These are phyloP conservation scores for Polychytrium aggregatum DNA, from an alignment of 192 early-diverging fungal genomes.

Conservation along the genomic window DNA sequence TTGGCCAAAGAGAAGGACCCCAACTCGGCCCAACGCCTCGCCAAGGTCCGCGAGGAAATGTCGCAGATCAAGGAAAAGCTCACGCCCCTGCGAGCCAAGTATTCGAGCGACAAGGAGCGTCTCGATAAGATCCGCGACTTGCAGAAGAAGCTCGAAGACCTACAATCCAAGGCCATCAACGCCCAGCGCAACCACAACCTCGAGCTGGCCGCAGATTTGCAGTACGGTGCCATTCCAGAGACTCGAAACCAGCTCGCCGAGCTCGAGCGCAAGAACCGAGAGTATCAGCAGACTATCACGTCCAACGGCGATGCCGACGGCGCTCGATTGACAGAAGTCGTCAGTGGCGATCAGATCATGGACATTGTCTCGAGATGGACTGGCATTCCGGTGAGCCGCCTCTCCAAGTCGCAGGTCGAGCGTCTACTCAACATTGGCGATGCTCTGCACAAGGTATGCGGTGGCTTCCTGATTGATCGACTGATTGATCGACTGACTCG, in stretches of 20 bases:
- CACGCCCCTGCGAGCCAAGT: slow-evolving; percentile 75
- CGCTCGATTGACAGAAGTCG: slow-evolving; percentile 70
- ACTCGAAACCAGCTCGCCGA: slow-evolving; percentile 60
- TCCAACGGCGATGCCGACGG: slow-evolving; percentile 13
- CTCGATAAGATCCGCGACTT: slow-evolving; percentile 80
- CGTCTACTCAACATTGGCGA: slow-evolving; percentile 67
- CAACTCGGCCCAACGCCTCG: slow-evolving; percentile 64
- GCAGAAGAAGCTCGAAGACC: slow-evolving; percentile 76
- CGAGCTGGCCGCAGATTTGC: slow-evolving; percentile 80
- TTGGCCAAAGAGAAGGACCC: slow-evolving; percentile 87
- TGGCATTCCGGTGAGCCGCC: slow-evolving; percentile 83
- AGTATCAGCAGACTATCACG: slow-evolving; percentile 29
- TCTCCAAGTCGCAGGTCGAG: slow-evolving; percentile 78
- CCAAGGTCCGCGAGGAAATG: slow-evolving; percentile 75
- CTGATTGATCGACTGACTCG: too few relatives aligned
- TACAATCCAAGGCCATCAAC: slow-evolving; percentile 72
- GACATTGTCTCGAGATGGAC: slow-evolving; percentile 95
- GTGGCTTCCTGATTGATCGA: too few relatives aligned
- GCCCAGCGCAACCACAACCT: slow-evolving; percentile 78
- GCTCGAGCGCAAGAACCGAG: slow-evolving; percentile 61
- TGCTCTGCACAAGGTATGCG: slow-evolving; percentile 66
- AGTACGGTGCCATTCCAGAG: slow-evolving; percentile 90
- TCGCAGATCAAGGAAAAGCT: slow-evolving; percentile 72
- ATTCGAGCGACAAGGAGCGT: slow-evolving; percentile 74
- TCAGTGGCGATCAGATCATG: slow-evolving; percentile 83